These are phyloP conservation scores for Oidiodendron maius DNA, from an alignment of 495 filamentous ascomycete species.

Conservation along the genomic window DNA sequence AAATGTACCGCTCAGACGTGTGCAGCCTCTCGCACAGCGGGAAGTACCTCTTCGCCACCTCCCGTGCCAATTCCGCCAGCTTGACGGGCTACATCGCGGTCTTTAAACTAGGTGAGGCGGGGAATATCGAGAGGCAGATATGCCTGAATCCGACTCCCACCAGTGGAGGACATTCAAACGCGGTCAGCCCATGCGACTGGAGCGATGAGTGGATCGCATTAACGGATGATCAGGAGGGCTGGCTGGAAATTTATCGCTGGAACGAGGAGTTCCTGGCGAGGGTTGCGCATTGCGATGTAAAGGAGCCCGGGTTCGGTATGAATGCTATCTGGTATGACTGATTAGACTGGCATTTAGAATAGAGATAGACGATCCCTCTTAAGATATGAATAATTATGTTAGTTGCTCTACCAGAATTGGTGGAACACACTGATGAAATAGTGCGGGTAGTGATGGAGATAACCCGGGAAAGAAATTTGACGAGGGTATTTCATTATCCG, in stretches of 20 bases:
- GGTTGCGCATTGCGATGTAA: slow-evolving; percentile 67
- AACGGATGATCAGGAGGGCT: slow-evolving; percentile 78
- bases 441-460: too few species aligned
- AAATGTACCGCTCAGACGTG: slow-evolving; percentile 72
- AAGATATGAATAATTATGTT: slow-evolving; percentile 7
- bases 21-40: slow-evolving; percentile 59
- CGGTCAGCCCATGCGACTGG: slow-evolving; percentile 72
- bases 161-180: slow-evolving; percentile 80
- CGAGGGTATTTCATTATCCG: too few species aligned
- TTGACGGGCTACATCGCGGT: slow-evolving; percentile 76
- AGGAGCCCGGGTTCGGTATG: slow-evolving; percentile 81
- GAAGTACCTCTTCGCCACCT: slow-evolving; percentile 73
- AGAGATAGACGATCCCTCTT: too few species aligned
- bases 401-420: too few species aligned
- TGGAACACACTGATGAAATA: too few species aligned
- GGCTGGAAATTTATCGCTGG: slow-evolving; percentile 82
- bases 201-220: slow-evolving; percentile 80
- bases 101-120: slow-evolving; percentile 62
- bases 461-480: too few species aligned
- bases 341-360: too few species aligned
- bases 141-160: slow-evolving; percentile 78
- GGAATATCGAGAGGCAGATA: slow-evolving; percentile 69
- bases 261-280: slow-evolving; percentile 69
- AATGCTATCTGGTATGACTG: slow-evolving; percentile 89
- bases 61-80: slow-evolving; percentile 66